A percentile compares a stretch with the other conserved stretches of the same genome.
These are phyloP conservation scores for Limtongia smithiae DNA, from an alignment of 805 yeast species.

Conservation along the genomic window DNA sequence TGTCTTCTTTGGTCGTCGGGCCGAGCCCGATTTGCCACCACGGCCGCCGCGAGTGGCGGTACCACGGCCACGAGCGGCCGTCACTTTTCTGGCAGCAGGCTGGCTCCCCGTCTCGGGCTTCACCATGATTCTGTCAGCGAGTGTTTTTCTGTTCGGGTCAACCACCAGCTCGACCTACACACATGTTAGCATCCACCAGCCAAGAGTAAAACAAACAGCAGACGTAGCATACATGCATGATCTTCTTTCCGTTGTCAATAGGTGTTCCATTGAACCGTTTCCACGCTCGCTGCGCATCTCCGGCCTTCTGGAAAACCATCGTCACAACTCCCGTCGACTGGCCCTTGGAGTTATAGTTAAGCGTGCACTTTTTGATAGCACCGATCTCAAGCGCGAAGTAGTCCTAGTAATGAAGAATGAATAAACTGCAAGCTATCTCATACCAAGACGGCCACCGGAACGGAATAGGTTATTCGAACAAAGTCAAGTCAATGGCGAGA, in stretches of 20 bases:
- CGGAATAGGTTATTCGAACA: too few species aligned
- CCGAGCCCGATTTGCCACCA: constrained; percentile 23
- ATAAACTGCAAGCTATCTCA: background rate
- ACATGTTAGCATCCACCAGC: background rate
- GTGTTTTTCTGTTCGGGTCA: constrained; percentile 56
- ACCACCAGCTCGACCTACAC: constrained; percentile 64
- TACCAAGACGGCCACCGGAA: too few species aligned
- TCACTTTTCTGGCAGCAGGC: constrained; percentile 6
- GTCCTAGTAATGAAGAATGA: constrained; percentile 51
- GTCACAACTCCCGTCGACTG: constrained; percentile 90
- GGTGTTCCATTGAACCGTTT: constrained; percentile 87
- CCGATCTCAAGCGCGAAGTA: constrained; percentile 87
- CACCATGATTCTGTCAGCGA: constrained; percentile 29
- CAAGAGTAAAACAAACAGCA: constrained; percentile 3
- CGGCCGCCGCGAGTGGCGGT: constrained; percentile 31
- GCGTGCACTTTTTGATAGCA: constrained; percentile 65
- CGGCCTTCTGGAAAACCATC: constrained; percentile 64
- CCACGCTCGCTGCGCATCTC: constrained; percentile 74
- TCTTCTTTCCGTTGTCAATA: constrained; percentile 79
- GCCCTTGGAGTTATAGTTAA: constrained; percentile 83
- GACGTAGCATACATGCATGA: constrained; percentile 50
- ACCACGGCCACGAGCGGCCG: constrained; percentile 1
- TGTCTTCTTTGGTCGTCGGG: constrained; percentile 59
- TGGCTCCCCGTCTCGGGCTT: constrained; percentile 9
- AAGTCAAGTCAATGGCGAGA: too few species aligned